These are phyloP conservation scores for Ziziphus jujuba DNA, from an alignment of 306 rosid genomes.

Conservation along the genomic window DNA sequence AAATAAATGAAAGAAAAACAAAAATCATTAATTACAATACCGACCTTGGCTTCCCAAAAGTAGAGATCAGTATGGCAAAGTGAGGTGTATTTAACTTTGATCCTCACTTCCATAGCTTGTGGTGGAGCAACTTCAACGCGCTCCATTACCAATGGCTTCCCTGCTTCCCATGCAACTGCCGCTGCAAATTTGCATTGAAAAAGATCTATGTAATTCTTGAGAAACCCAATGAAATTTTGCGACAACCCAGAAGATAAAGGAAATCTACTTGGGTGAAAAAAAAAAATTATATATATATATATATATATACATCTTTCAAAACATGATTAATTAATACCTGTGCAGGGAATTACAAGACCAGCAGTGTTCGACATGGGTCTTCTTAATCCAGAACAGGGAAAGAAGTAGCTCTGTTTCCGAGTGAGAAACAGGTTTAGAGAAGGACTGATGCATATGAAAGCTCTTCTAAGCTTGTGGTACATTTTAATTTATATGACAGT, in stretches of 20 bases:
- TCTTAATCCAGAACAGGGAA: not conserved
- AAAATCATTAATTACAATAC: not conserved
- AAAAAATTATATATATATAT: too few species aligned
- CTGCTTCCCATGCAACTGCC: slow-evolving; percentile 45
- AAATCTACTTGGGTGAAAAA: too few species aligned
- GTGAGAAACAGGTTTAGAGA: not conserved
- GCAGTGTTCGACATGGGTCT: slow-evolving; percentile 29
- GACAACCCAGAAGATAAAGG: too few species aligned
- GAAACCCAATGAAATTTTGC: not conserved
- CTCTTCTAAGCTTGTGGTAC: not conserved
- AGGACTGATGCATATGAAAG: not conserved
- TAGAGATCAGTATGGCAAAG: slow-evolving; percentile 42
- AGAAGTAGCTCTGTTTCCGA: not conserved
- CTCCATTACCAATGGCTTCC: slow-evolving; percentile 41
- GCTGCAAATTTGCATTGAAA: slow-evolving; percentile 18
- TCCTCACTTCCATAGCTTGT: slow-evolving; percentile 32
- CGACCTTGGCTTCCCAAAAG: slow-evolving; percentile 45
- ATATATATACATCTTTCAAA: not conserved
- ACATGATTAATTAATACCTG: slow-evolving; percentile 7
- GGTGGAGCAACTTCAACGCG: slow-evolving; percentile 46
- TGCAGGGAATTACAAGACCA: slow-evolving; percentile 35
- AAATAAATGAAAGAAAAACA: not conserved
- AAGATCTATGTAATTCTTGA: not conserved
- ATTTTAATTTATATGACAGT: not conserved
- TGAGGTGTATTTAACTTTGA: slow-evolving; percentile 33